phyloP scores from a whole-genome alignment of 768 basidiomycete species.

The Boletus reticuloceps region DNA sequence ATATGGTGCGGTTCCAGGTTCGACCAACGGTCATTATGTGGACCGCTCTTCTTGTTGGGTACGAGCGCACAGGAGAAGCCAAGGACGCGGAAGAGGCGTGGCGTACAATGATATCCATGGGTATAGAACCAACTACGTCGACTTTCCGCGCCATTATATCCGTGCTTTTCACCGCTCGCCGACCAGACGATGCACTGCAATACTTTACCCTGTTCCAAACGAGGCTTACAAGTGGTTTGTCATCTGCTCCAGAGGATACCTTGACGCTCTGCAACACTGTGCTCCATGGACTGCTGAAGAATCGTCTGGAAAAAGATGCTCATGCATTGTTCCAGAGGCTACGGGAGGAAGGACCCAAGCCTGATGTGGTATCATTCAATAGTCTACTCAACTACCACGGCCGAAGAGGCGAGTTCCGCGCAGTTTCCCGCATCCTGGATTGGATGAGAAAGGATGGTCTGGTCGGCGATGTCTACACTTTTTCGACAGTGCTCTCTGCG shows the following conservation, averaged over 20 bases:
- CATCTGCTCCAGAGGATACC: slow-evolving; percentile 28
- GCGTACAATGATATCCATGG: slow-evolving; percentile 57
- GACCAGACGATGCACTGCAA: slow-evolving; percentile 48
- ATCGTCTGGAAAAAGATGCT: slow-evolving; percentile 40
- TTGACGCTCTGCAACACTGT: slow-evolving; percentile 70
- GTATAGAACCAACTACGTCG: slow-evolving; percentile 56
- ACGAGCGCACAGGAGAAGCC: slow-evolving; percentile 48
- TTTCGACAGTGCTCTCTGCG: slow-evolving; percentile 80
- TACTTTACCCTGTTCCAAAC: slow-evolving; percentile 51
- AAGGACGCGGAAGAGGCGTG: slow-evolving; percentile 59
- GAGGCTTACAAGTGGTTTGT: slow-evolving; percentile 14
- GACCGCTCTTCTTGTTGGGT: slow-evolving; percentile 69
- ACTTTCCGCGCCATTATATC: slow-evolving; percentile 71
- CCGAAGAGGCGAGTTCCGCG: slow-evolving; percentile 59
- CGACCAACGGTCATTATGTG: slow-evolving; percentile 58
- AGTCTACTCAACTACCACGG: slow-evolving; percentile 70
- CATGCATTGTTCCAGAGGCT: slow-evolving; percentile 43
- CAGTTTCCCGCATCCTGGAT: slow-evolving; percentile 55
- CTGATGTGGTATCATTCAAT: slow-evolving; percentile 79
- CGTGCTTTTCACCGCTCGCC: slow-evolving; percentile 52
- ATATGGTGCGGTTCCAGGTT: slow-evolving; percentile 50
- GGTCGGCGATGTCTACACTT: slow-evolving; percentile 78
- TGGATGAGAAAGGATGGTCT: slow-evolving; percentile 54
- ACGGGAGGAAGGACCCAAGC: slow-evolving; percentile 51
- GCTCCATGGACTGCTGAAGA: slow-evolving; percentile 60